Evolutionary conservation across 139 green algal species (phyloP), one percentile per base, ranked within the genome.

Genomic region (Edaphochlamys debaryana): DNA sequence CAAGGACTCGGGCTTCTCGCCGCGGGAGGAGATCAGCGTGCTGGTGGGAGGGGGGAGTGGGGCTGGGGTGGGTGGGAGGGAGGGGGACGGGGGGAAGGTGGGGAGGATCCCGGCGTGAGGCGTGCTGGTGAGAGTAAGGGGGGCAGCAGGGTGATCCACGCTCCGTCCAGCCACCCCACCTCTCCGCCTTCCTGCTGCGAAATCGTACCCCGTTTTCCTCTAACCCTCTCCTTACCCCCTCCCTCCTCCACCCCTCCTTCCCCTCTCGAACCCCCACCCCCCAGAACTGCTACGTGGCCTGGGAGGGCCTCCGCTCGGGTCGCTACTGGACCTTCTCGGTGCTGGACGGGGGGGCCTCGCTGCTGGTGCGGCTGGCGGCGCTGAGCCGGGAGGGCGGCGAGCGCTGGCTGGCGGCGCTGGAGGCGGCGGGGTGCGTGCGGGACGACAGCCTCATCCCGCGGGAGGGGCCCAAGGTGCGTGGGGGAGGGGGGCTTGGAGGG

Each of bases 321-420:
- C 72, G 82, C 40, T 80, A 54, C 68, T 87, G 82, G 82, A 63
- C 70, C 27, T 82, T 79, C 34, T 48, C 36, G 2, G n/a, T 87
- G 22, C 20, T 79, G 37, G 82, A 87, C 66, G 17, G 32, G 7
- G 50, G 64, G 20, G 82, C 73, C 20, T 32, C 34, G 8, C 45
- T 82, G 60, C 63, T 82, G 76, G 60, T 73, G 40, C 86, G 92
- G n/a, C 84, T 94, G 68, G 85, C 69, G 56, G 89, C 85, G 9
- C 84, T 89, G 25, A 82, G 63, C 40, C 62, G 85, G 29, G 69
- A 71, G 1, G 74, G 79, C 2, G 87, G 80, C 30, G 77, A 88
- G 36, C 36, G 63, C 3, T 95, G 93, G 93, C 42, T 95, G 40
- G 37, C 72, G 37, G 86, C 84, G 32, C 82, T 95, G 84, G 84